phyloP scores from a whole-genome alignment of 2,329 filamentous ascomycete genomes.

The Aspergillus melleus region DNA sequence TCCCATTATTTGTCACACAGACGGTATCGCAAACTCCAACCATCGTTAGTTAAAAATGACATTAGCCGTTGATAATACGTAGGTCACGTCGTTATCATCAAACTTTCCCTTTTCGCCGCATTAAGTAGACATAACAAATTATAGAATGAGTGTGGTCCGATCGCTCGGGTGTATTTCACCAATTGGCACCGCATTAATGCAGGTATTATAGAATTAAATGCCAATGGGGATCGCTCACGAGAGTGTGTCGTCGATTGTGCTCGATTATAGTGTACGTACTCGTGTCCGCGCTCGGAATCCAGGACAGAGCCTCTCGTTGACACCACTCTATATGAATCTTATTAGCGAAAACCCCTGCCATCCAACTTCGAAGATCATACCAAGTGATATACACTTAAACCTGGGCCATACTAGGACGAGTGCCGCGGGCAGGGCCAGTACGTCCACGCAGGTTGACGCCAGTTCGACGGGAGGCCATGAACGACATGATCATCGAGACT shows the following conservation, averaged over 20 bases:
- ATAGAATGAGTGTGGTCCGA: neutral
- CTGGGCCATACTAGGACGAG: constrained; percentile 46
- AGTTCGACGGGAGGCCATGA: constrained; percentile 35
- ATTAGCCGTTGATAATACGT: neutral
- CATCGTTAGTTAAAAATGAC: neutral
- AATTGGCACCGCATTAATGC: neutral
- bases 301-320: neutral
- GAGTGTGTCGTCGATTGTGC: neutral
- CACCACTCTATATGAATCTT: neutral
- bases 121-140: neutral
- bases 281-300: neutral
- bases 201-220: neutral
- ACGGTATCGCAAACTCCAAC: neutral
- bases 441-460: constrained; percentile 36
- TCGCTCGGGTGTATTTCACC: neutral
- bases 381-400: constrained; percentile 31
- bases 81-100: neutral
- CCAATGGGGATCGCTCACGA: neutral
- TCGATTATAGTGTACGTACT: neutral
- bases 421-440: constrained; percentile 33
- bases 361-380: neutral
- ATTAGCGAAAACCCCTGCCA: neutral
- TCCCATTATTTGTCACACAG: neutral
- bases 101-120: neutral
- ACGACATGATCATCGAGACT: constrained; percentile 42